A percentile compares a stretch with the other conserved stretches of the same genome.
Conservation (phyloP, 352 stramenopile species). For the Phytophthora uliginosa region DNA sequence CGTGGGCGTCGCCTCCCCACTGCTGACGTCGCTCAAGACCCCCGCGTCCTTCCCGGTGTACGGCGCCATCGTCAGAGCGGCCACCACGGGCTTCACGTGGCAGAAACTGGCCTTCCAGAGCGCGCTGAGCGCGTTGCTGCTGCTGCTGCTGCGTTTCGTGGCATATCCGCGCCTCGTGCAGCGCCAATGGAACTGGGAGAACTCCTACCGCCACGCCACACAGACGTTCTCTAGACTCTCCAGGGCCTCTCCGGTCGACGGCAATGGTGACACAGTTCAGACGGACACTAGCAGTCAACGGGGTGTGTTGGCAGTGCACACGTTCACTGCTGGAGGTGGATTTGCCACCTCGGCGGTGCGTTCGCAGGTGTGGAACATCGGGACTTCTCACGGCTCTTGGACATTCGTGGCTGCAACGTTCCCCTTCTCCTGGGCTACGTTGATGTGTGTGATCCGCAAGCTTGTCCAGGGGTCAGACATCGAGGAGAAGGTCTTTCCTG, state of each 20-base stretch:
- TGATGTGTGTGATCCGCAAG: conserved; percentile 25
- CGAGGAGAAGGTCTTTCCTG: conserved; percentile 20
- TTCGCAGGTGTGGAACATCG: conserved; percentile 32
- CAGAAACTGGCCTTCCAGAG: conserved; percentile 51
- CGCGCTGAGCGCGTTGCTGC: conserved; percentile 15
- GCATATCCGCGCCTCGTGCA: conserved; percentile 50
- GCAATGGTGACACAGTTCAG: not conserved
- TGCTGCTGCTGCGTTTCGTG: conserved; percentile 52
- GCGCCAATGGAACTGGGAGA: conserved; percentile 59
- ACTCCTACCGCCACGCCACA: conserved; percentile 38
- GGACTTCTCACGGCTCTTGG: conserved; percentile 57
- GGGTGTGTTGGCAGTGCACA: conserved; percentile 23
- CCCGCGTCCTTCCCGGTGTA: conserved; percentile 55
- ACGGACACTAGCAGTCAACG: not conserved
- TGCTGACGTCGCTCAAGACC: conserved; percentile 40
- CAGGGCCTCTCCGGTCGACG: conserved; percentile 4
- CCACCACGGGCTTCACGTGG: conserved; percentile 29
- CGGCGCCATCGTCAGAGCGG: conserved; percentile 34
- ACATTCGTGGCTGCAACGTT: conserved; percentile 54
- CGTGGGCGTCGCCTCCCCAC: conserved; percentile 49
- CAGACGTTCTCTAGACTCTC: conserved; percentile 44
- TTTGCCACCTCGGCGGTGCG: conserved; percentile 21
- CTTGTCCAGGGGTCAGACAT: conserved; percentile 7
- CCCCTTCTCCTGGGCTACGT: conserved; percentile 46
- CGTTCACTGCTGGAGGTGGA: conserved; percentile 25